These are phyloP conservation scores for Colletotrichum orchidophilum DNA, from an alignment of 2,329 filamentous ascomycete species.

Conservation along the genomic window DNA sequence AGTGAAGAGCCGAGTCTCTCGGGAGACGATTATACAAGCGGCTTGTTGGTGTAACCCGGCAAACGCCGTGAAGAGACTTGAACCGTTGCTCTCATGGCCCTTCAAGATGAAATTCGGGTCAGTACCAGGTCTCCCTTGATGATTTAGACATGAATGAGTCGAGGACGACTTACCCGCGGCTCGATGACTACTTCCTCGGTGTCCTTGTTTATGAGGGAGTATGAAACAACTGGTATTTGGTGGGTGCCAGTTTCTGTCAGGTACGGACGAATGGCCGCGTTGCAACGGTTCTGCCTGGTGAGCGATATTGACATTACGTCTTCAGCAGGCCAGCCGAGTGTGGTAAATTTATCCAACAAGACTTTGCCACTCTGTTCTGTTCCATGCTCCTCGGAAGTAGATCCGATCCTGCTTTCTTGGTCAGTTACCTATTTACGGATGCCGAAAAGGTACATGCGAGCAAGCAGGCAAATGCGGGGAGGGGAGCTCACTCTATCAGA, in stretches of 20 bases:
- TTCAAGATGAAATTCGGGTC: neutral
- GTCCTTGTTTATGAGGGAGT: neutral
- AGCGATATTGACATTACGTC: neutral
- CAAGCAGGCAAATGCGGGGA: too few relatives aligned
- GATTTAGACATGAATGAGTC: too few relatives aligned
- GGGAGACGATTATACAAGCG: neutral
- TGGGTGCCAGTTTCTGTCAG: neutral
- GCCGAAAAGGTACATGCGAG: neutral
- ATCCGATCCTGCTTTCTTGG: neutral
- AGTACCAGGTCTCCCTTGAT: neutral
- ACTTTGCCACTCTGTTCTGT: neutral
- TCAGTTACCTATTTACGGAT: neutral
- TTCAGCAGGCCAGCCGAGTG: neutral
- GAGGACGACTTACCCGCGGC: neutral
- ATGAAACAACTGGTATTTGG: neutral
- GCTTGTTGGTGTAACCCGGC: neutral
- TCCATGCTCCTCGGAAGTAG: neutral
- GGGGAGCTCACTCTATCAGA: neutral
- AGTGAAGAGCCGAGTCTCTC: neutral
- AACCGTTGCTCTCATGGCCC: neutral
- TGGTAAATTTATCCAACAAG: neutral
- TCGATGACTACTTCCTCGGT: neutral
- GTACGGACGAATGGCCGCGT: neutral
- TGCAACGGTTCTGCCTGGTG: neutral
- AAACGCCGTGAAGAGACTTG: neutral